Evolutionary conservation across 139 green algal genomes (phyloP), one percentile per base, ranked within the genome.

Genomic region (Tetradesmus obliquus): DNA sequence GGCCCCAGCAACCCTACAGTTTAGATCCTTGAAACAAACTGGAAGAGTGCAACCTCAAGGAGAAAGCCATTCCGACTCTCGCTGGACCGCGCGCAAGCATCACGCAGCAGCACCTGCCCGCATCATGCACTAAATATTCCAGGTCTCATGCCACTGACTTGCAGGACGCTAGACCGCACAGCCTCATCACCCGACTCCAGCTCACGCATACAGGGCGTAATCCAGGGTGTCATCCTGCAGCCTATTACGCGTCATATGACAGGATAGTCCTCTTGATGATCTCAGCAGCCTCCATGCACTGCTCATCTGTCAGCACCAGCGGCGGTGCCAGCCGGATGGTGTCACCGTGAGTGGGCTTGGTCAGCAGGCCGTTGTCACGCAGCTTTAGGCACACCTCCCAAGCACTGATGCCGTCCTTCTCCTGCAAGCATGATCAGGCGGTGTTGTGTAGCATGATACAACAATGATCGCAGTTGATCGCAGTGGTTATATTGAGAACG

Each of bases 301-400:
- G 95, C 69, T 93, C 90, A 72, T 97, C 95, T 10, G 89, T 98
- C 88, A 99, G 97, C 51, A 96, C 90, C 60, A 99, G 95, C 12
- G 97, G 97, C 10, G 97, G 97, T 22, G 97, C 97, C 62, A 86
- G 76, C 62, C 80, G 95, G 91, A 99, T 99, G 91, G 99, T 98
- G 92, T 99, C 96, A 58, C 96, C 93, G 57, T 99, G 98, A 0
- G 98, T 99, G n/a, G 98, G 98, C 96, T 99, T 99, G 79, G 97
- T 96, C 87, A 99, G 95, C 85, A 99, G 91, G 3, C 97, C 97
- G 72, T 93, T 92, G 91, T 99, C 95, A 72, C 96, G 96, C 71
- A 99, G 95, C 69, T 88, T 84, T 74, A 99, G 69, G 95, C 98
- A 99, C 19, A 99, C 91, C 60, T 99, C 97, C 90, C 94, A 98